Evolutionary conservation across 257 asterid genomes (phyloP).

Genomic region (Plantago ovata): DNA sequence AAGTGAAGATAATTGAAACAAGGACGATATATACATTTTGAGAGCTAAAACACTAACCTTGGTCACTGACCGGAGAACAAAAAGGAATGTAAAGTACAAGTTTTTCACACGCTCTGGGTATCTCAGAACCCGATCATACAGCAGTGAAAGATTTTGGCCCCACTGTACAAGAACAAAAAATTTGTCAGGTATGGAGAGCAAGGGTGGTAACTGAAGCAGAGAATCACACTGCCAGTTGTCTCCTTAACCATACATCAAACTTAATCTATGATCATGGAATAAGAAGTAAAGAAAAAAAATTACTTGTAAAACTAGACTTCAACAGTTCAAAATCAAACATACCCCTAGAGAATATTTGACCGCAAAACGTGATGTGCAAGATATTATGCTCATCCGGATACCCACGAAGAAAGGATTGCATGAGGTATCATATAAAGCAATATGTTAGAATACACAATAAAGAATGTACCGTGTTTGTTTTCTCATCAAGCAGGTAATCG

Average conservation of each 20-base stretch:
- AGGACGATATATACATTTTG: background rate
- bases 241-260: background rate
- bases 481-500: conserved; percentile 62
- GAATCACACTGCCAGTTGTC: no score
- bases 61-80: conserved; percentile 58
- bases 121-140: conserved; percentile 59
- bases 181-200: background rate
- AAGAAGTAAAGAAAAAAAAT: no score
- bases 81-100: conserved; percentile 66
- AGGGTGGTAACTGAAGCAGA: background rate
- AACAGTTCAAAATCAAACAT: background rate
- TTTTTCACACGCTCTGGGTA: conserved; percentile 62
- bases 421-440: conserved; percentile 10
- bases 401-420: background rate
- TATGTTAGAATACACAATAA: conserved; percentile 14
- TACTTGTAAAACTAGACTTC: no score
- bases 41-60: conserved; percentile 44
- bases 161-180: conserved; percentile 38
- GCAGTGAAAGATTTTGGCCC: conserved; percentile 54
- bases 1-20: background rate
- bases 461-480: conserved; percentile 41
- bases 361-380: no score
- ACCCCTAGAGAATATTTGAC: no score
- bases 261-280: conserved; percentile 8
- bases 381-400: background rate